These are phyloP conservation scores for Sicyos edulis DNA, from an alignment of 306 rosid genomes.

Conservation along the genomic window DNA sequence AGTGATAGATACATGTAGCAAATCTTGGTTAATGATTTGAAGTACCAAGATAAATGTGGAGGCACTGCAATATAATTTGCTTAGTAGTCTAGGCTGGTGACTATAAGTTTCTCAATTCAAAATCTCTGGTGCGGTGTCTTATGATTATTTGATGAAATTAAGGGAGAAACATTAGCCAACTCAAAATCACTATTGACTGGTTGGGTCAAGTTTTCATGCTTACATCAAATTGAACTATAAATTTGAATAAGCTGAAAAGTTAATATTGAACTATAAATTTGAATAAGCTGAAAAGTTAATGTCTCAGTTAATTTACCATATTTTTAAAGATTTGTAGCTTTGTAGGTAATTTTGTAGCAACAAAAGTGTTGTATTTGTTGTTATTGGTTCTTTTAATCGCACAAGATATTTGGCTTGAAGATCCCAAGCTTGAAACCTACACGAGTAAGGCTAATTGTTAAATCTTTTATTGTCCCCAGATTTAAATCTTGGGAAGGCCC, in stretches of 20 bases:
- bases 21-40: not conserved
- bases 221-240: not conserved
- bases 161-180: not conserved
- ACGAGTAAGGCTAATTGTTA: too few species aligned
- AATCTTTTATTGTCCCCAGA: too few species aligned
- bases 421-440: too few species aligned
- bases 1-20: not conserved
- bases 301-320: not conserved
- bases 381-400: too few species aligned
- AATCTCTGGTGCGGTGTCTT: not conserved
- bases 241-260: not conserved
- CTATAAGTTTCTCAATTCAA: not conserved
- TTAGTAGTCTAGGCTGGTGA: not conserved
- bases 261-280: too few species aligned
- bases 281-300: too few species aligned
- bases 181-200: not conserved
- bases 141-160: not conserved
- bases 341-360: not conserved
- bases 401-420: not conserved
- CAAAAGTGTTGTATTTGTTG: too few species aligned
- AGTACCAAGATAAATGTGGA: slow-evolving; percentile 6
- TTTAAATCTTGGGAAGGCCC: too few species aligned
- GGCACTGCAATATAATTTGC: not conserved
- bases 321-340: not conserved
- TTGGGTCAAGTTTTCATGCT: not conserved